Percentiles rank a stretch among this genome's conserved stretches.
Evolutionary conservation across 1,284 basidiomycete species (phyloP).

Genomic region (Taiwanofungus camphoratus): DNA sequence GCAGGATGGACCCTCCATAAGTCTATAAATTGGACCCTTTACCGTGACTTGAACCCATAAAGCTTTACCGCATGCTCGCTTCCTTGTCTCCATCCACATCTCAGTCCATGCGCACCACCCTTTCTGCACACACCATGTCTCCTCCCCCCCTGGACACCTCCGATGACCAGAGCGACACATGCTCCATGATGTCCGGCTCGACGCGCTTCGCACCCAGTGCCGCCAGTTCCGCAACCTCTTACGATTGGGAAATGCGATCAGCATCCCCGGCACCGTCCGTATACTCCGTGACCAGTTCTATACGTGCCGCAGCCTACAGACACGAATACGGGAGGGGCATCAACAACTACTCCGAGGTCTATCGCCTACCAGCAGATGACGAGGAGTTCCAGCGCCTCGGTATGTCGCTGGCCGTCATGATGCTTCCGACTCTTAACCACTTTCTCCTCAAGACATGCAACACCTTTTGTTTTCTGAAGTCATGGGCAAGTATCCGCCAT

Average conservation of each 20-base stretch:
- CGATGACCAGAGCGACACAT: conserved; percentile 30
- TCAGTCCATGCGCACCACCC: conserved; percentile 12
- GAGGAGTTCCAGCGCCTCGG: conserved; percentile 67
- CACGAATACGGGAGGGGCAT: conserved; percentile 64
- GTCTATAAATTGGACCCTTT: conserved; percentile 15
- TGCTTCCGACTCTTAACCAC: conserved; percentile 1
- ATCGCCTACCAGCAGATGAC: conserved; percentile 69
- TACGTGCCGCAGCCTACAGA: conserved; percentile 52
- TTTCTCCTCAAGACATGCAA: conserved; percentile 47
- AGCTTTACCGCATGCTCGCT: conserved; percentile 9
- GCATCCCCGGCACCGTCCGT: conserved; percentile 63
- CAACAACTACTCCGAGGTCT: conserved; percentile 75
- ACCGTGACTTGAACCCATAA: conserved; percentile 5
- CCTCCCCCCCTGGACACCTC: conserved; percentile 6
- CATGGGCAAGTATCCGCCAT: conserved; percentile 61
- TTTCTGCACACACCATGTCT: conserved; percentile 10
- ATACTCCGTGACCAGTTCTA: conserved; percentile 57
- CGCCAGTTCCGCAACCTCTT: conserved; percentile 36
- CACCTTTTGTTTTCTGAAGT: conserved; percentile 56
- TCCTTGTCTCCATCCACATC: conserved; percentile 7
- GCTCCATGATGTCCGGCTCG: conserved; percentile 28
- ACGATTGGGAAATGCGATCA: conserved; percentile 45
- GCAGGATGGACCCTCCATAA: conserved; percentile 11
- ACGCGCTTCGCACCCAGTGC: conserved; percentile 37
- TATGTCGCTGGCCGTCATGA: conserved; percentile 27